Evolutionary conservation across 345 rosid species (phyloP), one percentile per base, ranked within the genome.

Genomic region (Eucalyptus rudis): DNA sequence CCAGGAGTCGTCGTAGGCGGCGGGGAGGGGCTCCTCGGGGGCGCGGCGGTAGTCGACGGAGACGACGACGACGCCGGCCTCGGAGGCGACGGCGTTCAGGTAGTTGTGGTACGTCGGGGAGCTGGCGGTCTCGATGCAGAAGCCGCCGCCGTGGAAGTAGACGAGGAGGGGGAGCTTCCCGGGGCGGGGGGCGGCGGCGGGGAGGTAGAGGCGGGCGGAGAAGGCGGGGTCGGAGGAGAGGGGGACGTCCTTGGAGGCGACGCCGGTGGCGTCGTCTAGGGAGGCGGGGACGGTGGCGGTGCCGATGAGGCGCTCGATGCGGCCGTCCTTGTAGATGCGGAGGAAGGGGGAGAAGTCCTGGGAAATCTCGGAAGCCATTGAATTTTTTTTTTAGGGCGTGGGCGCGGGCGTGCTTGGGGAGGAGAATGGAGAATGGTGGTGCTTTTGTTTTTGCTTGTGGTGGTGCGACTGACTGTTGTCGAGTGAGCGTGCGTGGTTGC

Each of bases 281-380:
- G 94, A 92, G 13, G 96, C 90, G 44, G 93, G 91, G 40, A 90
- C 88, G 4, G 29, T 88, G 71, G 88, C 92, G 8, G 93, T 91
- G 7, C 93, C 89, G 13, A 27, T 0, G 10, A 94, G 90, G 54
- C 96, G 88, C 80, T 95, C 93, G n/a, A 96, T 76, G 8, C 92
- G 91, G 44, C 97, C 98, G 85, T 94, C 95, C 90, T 92, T 90
- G 94, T 92, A 91, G 20, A 91, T 13, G 22, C 83, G 89, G 66
- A 89, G 44, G 36, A 92, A 3, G 29, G 94, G 95, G 68, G 93
- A 86, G 87, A 13, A 87, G 59, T 94, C 94, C 56, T 31, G 49
- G 44, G 91, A 90, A 52, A 91, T 85, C 88, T 92, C 94, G 43
- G 94, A 87, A 4, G 66, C 90, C 90, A 89, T 89, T 6, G 86